Percentiles rank a stretch among this genome's conserved stretches.
Evolutionary conservation across 306 rosid genomes (phyloP).

Genomic region (Nissolia schottii): DNA sequence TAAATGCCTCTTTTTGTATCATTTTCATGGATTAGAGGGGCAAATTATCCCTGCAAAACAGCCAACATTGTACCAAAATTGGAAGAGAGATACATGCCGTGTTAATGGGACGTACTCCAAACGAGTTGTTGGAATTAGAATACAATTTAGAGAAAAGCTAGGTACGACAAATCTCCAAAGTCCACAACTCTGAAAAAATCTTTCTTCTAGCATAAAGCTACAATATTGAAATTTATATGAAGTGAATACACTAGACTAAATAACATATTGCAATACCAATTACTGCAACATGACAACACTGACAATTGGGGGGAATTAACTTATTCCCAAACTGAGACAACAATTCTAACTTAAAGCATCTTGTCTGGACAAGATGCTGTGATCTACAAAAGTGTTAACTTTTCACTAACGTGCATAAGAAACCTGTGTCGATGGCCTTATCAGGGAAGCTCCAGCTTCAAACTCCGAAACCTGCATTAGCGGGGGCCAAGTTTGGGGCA

Average conservation of each 20-base stretch:
- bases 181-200: background rate
- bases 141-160: background rate
- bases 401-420: background rate
- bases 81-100: background rate
- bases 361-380: background rate
- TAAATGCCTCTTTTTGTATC: background rate
- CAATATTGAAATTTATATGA: background rate
- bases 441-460: background rate
- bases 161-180: background rate
- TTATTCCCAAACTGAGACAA: background rate
- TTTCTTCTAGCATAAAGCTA: background rate
- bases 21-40: background rate
- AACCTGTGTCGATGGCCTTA: background rate
- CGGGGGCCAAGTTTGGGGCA: constrained; percentile 65
- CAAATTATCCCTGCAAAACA: background rate
- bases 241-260: background rate
- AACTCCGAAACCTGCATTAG: constrained; percentile 10
- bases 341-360: background rate
- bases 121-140: background rate
- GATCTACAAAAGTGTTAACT: background rate
- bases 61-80: background rate
- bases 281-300: background rate
- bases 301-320: background rate
- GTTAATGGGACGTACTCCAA: background rate
- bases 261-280: background rate